A percentile compares a stretch with the other conserved stretches of the same genome.
phyloP scores from a whole-genome alignment of 2,329 filamentous ascomycete species.

The Trichoderma simmonsii region DNA sequence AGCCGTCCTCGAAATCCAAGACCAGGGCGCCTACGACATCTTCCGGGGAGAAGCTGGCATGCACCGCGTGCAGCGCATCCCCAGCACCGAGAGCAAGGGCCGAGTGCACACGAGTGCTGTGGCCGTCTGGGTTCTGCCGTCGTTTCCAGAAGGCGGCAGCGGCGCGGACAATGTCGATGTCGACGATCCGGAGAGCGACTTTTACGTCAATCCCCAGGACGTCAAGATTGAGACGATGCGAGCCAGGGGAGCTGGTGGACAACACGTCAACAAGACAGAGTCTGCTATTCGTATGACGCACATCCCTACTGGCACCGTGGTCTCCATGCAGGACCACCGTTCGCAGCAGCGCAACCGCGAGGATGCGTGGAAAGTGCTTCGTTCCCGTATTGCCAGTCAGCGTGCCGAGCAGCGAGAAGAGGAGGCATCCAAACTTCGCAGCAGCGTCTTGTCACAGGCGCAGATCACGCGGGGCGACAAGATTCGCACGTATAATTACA shows the following conservation, averaged over 20 bases:
- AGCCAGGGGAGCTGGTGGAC: slow-evolving; percentile 85
- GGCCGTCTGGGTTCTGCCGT: slow-evolving; percentile 87
- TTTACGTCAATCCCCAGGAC: slow-evolving; percentile 82
- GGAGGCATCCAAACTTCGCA: slow-evolving; percentile 68
- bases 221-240: slow-evolving; percentile 87
- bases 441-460: slow-evolving; percentile 74
- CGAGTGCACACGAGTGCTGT: slow-evolving; percentile 92
- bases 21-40: slow-evolving; percentile 72
- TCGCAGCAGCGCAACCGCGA: slow-evolving; percentile 89
- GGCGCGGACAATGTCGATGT: slow-evolving; percentile 54
- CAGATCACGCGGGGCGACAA: slow-evolving; percentile 91
- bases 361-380: slow-evolving; percentile 79
- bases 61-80: slow-evolving; percentile 90
- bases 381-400: slow-evolving; percentile 76
- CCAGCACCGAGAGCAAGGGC: slow-evolving; percentile 85
- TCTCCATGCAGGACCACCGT: slow-evolving; percentile 88
- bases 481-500: slow-evolving; percentile 85
- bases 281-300: slow-evolving; percentile 93
- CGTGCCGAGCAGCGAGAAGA: slow-evolving; percentile 81
- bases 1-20: slow-evolving; percentile 79
- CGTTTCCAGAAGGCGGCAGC: slow-evolving; percentile 56
- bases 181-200: slow-evolving; percentile 84
- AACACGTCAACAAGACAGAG: slow-evolving; percentile 98
- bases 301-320: slow-evolving; percentile 77
- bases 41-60: slow-evolving; percentile 90